Base-by-base conservation (phyloP, 2,329 filamentous ascomycete species). In the Fusarium penzigii region DNA sequence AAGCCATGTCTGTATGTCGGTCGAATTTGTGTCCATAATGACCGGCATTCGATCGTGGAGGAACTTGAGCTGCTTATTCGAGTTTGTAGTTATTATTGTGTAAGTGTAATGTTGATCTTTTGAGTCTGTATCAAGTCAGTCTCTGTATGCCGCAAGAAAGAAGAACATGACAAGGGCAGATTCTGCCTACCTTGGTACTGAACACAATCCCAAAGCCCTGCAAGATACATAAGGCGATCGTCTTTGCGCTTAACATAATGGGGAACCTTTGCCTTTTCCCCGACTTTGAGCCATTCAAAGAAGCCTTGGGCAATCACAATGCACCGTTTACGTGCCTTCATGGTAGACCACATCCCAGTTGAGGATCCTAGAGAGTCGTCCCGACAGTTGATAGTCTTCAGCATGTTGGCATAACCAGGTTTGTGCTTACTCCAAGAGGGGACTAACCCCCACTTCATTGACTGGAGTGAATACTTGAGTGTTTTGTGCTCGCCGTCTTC, bases 31-130 rank as follows among this genome's bases (percentile, higher is more conserved):
- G 6, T 97, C 86, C 1, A 99, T 71, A 29, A 97, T 89, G 6
- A 96, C 93, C 0, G 94, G 94, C 94, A 99, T 99, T 14, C 94
- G 86, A 65, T 96, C 88, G 68, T 99, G 94, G 16, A 99, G 77
- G 61, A 96, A 97, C 29, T 79, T 85, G 44, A 97, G 78, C 68
- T 93, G 88, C 56, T 86, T 78, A 65, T 93, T 96, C 8, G 91
- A 89, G 54, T 87, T 82, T 1, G 93, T 97, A 1, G 94, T 99
- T 69, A 97, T 93, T 67, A 99, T 85, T 2, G 92, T 93, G 71
- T 96, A 99, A 0, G 91, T 95, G 69, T 93, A 97, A 6, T 85
- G 74, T 69, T 87, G 89, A 57, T 89, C 81, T 3, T 84, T 79
- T 42, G 63, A 58, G 29, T 49, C 61, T 64, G 29, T 14, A 3